Percentiles rank a stretch among this genome's conserved stretches.
Conservation (phyloP, 805 yeast species). For the Cyberlindnera samutprakarnensis region DNA sequence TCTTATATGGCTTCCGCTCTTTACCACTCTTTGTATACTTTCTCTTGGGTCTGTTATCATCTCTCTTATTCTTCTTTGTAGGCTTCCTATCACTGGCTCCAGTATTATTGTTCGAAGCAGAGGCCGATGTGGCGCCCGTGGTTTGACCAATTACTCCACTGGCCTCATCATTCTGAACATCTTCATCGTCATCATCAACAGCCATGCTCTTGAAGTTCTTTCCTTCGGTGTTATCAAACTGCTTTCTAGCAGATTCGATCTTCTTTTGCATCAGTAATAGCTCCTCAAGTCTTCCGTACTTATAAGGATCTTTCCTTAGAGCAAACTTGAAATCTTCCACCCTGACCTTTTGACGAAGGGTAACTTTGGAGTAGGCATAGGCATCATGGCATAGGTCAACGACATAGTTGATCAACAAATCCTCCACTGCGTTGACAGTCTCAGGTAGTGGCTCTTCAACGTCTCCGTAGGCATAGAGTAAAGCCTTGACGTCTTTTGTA, state of each 20-base stretch:
- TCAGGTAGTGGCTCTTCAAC: slow-evolving; percentile 59
- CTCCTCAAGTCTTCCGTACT: slow-evolving; percentile 64
- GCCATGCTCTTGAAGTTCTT: slow-evolving; percentile 25
- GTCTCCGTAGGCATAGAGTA: slow-evolving; percentile 70
- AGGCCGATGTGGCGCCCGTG: slow-evolving; percentile 3
- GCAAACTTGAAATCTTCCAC: slow-evolving; percentile 72
- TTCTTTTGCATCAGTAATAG: slow-evolving; percentile 51
- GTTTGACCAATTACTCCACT: slow-evolving; percentile 18
- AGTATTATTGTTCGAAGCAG: too few species aligned
- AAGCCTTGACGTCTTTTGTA: slow-evolving; percentile 44
- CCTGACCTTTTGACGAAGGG: slow-evolving; percentile 52
- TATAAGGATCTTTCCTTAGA: slow-evolving; percentile 54
- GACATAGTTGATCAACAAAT: slow-evolving; percentile 55
- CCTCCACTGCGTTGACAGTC: slow-evolving; percentile 60
- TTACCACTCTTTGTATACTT: slow-evolving; percentile 25
- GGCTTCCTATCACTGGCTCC: slow-evolving; percentile 6
- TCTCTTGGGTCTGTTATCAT: slow-evolving; percentile 20
- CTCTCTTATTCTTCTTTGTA: slow-evolving; percentile 7
- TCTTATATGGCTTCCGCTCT: slow-evolving; percentile 26
- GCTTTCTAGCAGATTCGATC: slow-evolving; percentile 58
- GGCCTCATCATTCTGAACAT: slow-evolving; percentile 20
- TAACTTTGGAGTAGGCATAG: slow-evolving; percentile 39
- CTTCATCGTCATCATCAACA: slow-evolving; percentile 22
- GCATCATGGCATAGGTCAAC: slow-evolving; percentile 55
- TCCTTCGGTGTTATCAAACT: slow-evolving; percentile 57